Base-by-base conservation (phyloP, 108 stramenopile species). In the Nitzschia sp. region DNA sequence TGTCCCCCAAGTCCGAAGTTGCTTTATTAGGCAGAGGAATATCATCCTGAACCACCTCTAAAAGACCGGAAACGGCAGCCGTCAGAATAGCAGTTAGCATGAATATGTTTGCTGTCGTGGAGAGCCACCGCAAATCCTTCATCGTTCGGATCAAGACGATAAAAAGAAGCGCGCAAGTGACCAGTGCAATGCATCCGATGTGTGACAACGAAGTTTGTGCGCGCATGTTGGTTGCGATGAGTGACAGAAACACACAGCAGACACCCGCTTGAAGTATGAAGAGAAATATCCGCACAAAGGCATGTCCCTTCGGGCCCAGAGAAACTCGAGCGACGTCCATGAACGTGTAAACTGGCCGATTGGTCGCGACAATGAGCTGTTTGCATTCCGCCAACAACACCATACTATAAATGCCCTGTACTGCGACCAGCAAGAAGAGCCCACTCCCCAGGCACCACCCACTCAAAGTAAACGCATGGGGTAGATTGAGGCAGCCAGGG, bases 351-450 rank as follows among this genome's bases (percentile, higher is more conserved):
- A 73, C 38, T 1, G 38, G 25, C 5, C 35, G 56, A 34, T 30
- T 15, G 34, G 47, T 4, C 19, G 19, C 19, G 13, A n/a, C 2
- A 34, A 70, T 22, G 23, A 58, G 58, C 9, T 59, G 50, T 58
- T 76, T 69, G 44, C 75, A 76, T 29, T 76, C 30, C 4, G 71
- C 38, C 23, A 80, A 34, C 9, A 80, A 50, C 0, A 58, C 28
- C 78, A 80, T 80, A 34, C 72, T 74, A 38, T 80, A 80, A 1
- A 80, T 75, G 15, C 78, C 78, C 38, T 80, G 78, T 8, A 47
- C 16, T 0, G 62, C 73, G n/a, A 80, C 66, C 22, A 80, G 0
- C 1, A 47, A 11, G 58, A 80, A 80, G 1, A 80, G 27, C 3
- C 16, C 2, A 13, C 45, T 33, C 0, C 68, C 60, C 0, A 73